phyloP scores from a whole-genome alignment of 23 red algal genomes.

The Gracilaria gracilis region DNA sequence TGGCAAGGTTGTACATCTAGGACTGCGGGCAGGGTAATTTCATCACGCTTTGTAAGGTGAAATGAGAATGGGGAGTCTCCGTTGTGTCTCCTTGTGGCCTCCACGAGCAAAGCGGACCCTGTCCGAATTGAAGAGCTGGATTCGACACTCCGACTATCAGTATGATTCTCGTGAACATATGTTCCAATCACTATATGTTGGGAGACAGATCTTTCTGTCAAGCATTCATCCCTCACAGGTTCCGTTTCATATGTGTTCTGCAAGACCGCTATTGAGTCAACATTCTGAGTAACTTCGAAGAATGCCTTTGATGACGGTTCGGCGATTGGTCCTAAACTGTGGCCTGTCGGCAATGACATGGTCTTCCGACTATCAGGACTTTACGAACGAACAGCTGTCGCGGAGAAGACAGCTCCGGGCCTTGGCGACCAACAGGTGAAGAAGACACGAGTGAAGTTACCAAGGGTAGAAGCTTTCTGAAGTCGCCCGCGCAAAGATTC shows the following conservation, averaged over 20 bases:
- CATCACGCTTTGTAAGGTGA: slow-evolving; percentile 1
- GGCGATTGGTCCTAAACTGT: not conserved
- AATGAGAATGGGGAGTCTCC: not conserved
- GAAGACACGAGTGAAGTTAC: no score
- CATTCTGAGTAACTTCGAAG: not conserved
- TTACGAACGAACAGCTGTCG: not conserved
- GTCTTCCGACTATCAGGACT: not conserved
- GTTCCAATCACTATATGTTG: slow-evolving; percentile 40
- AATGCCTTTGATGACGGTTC: not conserved
- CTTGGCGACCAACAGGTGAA: no score
- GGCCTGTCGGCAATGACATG: not conserved
- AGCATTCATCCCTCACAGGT: not conserved
- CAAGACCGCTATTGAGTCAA: slow-evolving; percentile 53
- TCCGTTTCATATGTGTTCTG: not conserved
- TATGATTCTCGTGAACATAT: slow-evolving; percentile 4
- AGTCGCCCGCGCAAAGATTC: no score
- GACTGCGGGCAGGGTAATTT: slow-evolving; percentile 7
- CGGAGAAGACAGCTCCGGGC: no score
- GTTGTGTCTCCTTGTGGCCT: not conserved
- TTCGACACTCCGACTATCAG: not conserved
- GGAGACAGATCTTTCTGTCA: not conserved
- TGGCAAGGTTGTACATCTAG: slow-evolving; percentile 11
- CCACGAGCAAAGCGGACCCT: not conserved
- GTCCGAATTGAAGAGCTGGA: not conserved
- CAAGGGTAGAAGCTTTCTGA: no score